Evolutionary conservation across 495 filamentous ascomycete genomes (phyloP).

Genomic region (Penicillium roqueforti): DNA sequence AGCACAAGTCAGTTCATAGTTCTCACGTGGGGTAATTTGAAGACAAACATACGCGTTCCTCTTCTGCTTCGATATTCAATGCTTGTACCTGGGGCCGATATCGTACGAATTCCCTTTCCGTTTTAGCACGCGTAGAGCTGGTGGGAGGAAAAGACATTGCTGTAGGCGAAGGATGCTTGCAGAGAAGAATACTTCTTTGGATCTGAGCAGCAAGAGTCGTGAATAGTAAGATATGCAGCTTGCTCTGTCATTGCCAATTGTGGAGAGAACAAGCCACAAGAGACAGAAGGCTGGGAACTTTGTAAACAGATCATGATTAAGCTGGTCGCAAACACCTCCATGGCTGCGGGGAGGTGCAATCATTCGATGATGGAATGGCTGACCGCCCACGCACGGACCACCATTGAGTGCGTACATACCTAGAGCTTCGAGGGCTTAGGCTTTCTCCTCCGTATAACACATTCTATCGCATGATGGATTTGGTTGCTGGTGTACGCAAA

Average conservation of each 20-base stretch:
- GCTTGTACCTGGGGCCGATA: constrained; percentile 16
- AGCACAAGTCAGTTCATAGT: constrained; percentile 11
- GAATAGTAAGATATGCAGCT: not conserved
- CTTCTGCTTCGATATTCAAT: constrained; percentile 35
- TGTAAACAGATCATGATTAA: constrained; percentile 20
- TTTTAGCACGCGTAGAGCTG: not conserved
- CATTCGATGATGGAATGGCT: constrained; percentile 22
- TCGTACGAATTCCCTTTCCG: not conserved
- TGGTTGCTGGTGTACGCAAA: constrained; percentile 88
- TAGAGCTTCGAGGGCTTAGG: not conserved
- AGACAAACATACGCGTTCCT: constrained; percentile 29
- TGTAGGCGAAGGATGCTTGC: constrained; percentile 7
- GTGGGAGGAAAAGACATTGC: constrained; percentile 22
- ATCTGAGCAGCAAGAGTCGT: constrained; percentile 4
- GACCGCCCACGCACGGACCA: constrained; percentile 16
- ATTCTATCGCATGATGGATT: constrained; percentile 64
- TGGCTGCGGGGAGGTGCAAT: constrained; percentile 16
- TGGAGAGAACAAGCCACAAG: not conserved
- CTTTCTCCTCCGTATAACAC: not conserved
- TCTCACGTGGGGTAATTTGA: constrained; percentile 13
- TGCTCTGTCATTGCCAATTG: constrained; percentile 22
- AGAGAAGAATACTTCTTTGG: constrained; percentile 3
- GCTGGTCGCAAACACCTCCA: constrained; percentile 7
- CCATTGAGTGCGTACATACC: not conserved
- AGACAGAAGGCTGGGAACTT: not conserved